These are phyloP conservation scores for Babesia bigemina DNA, from an alignment of 169 alveolate genomes.

Conservation along the genomic window DNA sequence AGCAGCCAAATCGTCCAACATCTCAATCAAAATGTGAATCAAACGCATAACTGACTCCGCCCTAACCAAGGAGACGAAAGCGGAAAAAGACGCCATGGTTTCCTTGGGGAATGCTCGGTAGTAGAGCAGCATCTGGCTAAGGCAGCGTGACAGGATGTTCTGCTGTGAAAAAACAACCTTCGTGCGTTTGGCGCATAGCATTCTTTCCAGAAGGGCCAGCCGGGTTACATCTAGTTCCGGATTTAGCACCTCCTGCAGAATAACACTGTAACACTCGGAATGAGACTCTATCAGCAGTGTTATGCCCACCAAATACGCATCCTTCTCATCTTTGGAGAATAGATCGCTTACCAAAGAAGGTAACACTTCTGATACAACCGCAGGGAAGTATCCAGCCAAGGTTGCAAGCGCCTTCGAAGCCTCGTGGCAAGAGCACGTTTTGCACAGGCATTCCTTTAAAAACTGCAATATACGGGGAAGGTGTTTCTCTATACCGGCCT, in stretches of 20 bases:
- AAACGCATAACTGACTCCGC: slow-evolving; percentile 21
- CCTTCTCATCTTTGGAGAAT: slow-evolving; percentile 18
- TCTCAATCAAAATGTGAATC: slow-evolving; percentile 23
- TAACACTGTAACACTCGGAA: slow-evolving; percentile 24
- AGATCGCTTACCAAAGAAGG: slow-evolving; percentile 29
- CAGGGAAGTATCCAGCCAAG: slow-evolving; percentile 28
- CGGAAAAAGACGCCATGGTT: slow-evolving; percentile 11
- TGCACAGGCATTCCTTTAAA: slow-evolving; percentile 22
- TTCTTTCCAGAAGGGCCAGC: slow-evolving; percentile 36
- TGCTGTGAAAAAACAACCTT: slow-evolving; percentile 25
- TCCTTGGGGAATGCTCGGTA: slow-evolving; percentile 5
- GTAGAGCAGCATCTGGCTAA: slow-evolving; percentile 9
- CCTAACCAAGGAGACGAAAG: slow-evolving; percentile 17
- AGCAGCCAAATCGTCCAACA: slow-evolving; percentile 23
- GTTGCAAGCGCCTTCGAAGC: slow-evolving; percentile 35
- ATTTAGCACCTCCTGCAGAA: slow-evolving; percentile 23
- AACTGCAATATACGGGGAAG: slow-evolving; percentile 22
- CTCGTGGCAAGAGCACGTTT: slow-evolving; percentile 23
- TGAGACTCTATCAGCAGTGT: slow-evolving; percentile 25
- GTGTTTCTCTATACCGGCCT: slow-evolving; percentile 30
- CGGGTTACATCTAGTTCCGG: slow-evolving; percentile 24
- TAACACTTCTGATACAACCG: slow-evolving; percentile 39
- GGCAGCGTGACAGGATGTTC: slow-evolving; percentile 7
- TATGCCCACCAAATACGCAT: slow-evolving; percentile 25
- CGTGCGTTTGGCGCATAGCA: slow-evolving; percentile 19